These are phyloP conservation scores for Acmispon strigosus DNA, from an alignment of 306 rosid species.

Conservation along the genomic window DNA sequence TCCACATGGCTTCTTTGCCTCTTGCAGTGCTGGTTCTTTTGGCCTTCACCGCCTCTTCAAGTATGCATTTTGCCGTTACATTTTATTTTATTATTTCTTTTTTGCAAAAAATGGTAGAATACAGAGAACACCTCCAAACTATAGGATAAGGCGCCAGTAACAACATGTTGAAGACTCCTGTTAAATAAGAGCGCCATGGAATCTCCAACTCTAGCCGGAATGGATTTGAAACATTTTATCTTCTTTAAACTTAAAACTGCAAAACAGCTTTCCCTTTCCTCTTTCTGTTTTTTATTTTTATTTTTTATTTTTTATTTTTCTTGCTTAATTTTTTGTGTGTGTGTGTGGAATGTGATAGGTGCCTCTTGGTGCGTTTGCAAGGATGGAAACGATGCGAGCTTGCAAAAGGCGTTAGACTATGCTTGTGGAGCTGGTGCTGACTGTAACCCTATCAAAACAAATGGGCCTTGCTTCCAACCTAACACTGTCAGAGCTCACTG, in stretches of 20 bases:
- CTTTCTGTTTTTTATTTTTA: too few species aligned
- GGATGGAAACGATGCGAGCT: conserved; percentile 33
- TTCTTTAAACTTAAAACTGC: not conserved
- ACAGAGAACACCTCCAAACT: too few species aligned
- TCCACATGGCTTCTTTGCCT: conserved; percentile 34
- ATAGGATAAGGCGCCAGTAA: too few species aligned
- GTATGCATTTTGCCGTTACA: conserved; percentile 24
- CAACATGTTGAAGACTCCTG: too few species aligned
- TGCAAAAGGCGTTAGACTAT: conserved; percentile 55
- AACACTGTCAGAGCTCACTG: conserved; percentile 55
- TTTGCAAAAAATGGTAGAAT: too few species aligned
- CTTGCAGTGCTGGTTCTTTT: conserved; percentile 33
- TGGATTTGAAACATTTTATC: not conserved
- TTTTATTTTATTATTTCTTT: not conserved
- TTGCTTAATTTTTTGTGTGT: too few species aligned
- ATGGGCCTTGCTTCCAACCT: conserved; percentile 44
- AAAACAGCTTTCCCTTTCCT: not conserved
- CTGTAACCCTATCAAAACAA: conserved; percentile 37
- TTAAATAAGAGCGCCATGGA: too few species aligned
- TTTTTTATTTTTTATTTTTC: not conserved
- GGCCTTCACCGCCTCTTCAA: conserved; percentile 40
- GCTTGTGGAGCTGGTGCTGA: conserved; percentile 85
- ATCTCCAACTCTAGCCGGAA: too few species aligned
- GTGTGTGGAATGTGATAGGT: conserved; percentile 23
- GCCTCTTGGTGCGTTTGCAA: conserved; percentile 67